phyloP scores from a whole-genome alignment of 768 basidiomycete genomes.

The Pholiota microspora region DNA sequence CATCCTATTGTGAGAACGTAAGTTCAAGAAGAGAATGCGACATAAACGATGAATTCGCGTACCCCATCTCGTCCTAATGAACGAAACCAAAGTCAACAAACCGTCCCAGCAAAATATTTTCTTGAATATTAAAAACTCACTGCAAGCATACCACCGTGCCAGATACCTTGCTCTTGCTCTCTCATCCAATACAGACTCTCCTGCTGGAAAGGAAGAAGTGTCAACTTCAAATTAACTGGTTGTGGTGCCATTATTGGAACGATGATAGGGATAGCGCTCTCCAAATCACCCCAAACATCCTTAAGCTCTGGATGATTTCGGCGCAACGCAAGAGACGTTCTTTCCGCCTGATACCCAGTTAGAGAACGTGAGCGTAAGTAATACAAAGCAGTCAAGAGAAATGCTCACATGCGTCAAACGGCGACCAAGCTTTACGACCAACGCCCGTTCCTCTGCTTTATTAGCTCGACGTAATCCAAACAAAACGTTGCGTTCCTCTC shows the following conservation, averaged over 20 bases:
- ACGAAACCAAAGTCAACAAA: background rate
- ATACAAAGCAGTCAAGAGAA: conserved; percentile 1
- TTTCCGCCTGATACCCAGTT: conserved; percentile 59
- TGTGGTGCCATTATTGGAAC: conserved; percentile 73
- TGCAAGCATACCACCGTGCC: conserved; percentile 91
- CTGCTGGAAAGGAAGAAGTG: conserved; percentile 89
- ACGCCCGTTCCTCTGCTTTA: conserved; percentile 46
- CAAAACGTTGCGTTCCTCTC: conserved; percentile 17
- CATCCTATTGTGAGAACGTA: conserved; percentile 50
- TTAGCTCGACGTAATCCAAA: conserved; percentile 25
- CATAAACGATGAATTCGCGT: conserved; percentile 24
- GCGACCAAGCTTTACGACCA: conserved; percentile 64
- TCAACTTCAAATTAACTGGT: conserved; percentile 79
- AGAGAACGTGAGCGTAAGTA: conserved; percentile 2
- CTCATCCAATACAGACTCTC: conserved; percentile 97
- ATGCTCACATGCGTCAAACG: conserved; percentile 64
- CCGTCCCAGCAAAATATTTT: background rate
- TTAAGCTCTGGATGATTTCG: conserved; percentile 77
- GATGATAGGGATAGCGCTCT: conserved; percentile 56
- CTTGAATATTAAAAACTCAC: conserved; percentile 40
- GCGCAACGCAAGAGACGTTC: conserved; percentile 56
- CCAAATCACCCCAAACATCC: conserved; percentile 87
- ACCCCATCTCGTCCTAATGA: conserved; percentile 98
- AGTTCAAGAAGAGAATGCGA: conserved; percentile 6
- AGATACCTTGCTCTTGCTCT: conserved; percentile 83